These are phyloP conservation scores for Cornus suecica DNA, from an alignment of 148 eudicot species.

Conservation along the genomic window DNA sequence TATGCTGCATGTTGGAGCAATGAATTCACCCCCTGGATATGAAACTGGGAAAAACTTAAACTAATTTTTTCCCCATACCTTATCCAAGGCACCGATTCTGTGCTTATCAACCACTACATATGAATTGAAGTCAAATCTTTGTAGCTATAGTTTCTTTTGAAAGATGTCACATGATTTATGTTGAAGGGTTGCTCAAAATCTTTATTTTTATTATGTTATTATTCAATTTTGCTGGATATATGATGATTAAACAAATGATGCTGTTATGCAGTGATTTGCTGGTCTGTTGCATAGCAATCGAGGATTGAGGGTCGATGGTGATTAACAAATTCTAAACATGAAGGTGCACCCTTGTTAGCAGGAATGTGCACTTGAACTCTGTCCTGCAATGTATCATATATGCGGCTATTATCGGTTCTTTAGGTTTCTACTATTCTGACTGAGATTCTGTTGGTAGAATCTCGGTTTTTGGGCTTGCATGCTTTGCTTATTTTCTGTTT, in stretches of 20 bases:
- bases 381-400: background rate
- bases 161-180: background rate
- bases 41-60: no score
- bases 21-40: no score
- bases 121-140: no score
- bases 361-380: background rate
- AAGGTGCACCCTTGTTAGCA: background rate
- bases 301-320: background rate
- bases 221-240: background rate
- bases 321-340: background rate
- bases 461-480: background rate
- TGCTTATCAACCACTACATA: no score
- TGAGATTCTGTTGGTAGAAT: background rate
- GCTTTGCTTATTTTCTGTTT: background rate
- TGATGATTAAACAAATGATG: background rate
- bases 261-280: background rate
- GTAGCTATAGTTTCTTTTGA: background rate
- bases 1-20: no score
- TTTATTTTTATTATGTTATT: background rate
- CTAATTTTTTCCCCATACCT: no score
- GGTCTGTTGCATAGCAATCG: background rate
- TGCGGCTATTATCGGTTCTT: background rate
- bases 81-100: no score
- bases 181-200: background rate
- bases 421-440: background rate